phyloP scores from a whole-genome alignment of 352 stramenopile genomes.

The Thraustochytrium striatum region DNA sequence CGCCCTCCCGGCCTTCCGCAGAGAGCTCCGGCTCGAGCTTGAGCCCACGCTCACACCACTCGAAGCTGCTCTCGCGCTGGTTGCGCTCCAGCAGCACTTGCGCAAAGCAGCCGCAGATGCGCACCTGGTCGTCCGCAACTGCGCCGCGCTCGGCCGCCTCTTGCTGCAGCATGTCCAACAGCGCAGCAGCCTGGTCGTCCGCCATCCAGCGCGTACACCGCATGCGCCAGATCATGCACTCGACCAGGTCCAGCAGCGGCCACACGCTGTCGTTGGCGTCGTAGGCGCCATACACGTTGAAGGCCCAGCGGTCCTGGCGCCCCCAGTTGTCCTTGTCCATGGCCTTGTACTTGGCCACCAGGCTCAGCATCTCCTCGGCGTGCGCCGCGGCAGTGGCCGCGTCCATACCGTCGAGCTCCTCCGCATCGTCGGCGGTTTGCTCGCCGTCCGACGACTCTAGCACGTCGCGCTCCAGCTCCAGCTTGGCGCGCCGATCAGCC shows the following conservation, averaged over 20 bases:
- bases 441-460: neutral
- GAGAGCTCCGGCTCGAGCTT: neutral
- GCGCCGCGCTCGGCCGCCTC: neutral
- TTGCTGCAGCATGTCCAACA: constrained; percentile 19
- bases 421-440: neutral
- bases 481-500: neutral
- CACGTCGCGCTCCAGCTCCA: constrained; percentile 22
- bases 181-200: constrained; percentile 5
- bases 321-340: constrained; percentile 50
- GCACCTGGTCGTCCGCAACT: constrained; percentile 25
- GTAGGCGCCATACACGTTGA: constrained; percentile 45
- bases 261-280: neutral
- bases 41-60: constrained; percentile 37
- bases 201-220: constrained; percentile 47
- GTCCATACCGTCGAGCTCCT: constrained; percentile 20
- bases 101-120: constrained; percentile 42
- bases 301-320: constrained; percentile 39
- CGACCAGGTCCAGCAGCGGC: constrained; percentile 35
- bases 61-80: constrained; percentile 14
- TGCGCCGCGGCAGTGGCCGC: constrained; percentile 42
- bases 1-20: constrained; percentile 5
- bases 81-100: constrained; percentile 41
- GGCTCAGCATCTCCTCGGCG: constrained; percentile 45
- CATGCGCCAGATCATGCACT: constrained; percentile 49
- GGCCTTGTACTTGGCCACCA: constrained; percentile 31